Evolutionary conservation across 306 rosid genomes (phyloP), one percentile per base, ranked within the genome.

Genomic region (Lagenaria siceraria): DNA sequence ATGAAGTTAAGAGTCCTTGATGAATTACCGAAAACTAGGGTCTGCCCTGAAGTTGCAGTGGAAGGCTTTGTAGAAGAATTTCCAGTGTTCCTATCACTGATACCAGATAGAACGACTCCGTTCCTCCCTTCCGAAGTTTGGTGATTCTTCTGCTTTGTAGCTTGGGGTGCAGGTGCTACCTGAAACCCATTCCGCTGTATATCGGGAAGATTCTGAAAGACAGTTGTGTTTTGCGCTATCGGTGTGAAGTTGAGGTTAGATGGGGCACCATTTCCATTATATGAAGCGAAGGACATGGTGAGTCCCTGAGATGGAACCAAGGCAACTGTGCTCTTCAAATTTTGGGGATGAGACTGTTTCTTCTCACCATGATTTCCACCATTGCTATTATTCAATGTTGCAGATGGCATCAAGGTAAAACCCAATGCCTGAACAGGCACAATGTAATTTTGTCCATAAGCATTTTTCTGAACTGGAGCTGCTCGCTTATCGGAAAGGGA

Each of bases 21-120:
- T n/a, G 96, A 79, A 78, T 87, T 87, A 81, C 89, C 90, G 18
- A 91, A 91, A 79, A 83, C 90, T 77, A 87, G 90, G 78, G 90
- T 84, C 81, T 88, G 91, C 65, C 84, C 89, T 17, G 66, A 74
- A 64, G 78, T 76, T 69, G 82, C 61, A 40, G 52, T 13, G 52
- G 82, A 78, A 75, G 89, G 73, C 78, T 54, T 76, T 64, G 69
- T 78, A 79, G 91, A 80, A 77, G 91, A 79, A 79, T 51, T 76
- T 65, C 74, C 80, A 82, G 87, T 89, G 78, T 78, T 83, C 43
- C 83, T 85, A 63, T 82, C 93, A 61, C 81, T 89, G 55, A 80
- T 71, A 75, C 64, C 78, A 19, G 82, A 78, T 29, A 89, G 76
- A 82, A 64, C 75, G 3, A 86, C 81, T 66, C 87, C 88, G 24